These are phyloP conservation scores for Cercospora zeae-maydis DNA, from an alignment of 2,329 filamentous ascomycete genomes.

Conservation along the genomic window DNA sequence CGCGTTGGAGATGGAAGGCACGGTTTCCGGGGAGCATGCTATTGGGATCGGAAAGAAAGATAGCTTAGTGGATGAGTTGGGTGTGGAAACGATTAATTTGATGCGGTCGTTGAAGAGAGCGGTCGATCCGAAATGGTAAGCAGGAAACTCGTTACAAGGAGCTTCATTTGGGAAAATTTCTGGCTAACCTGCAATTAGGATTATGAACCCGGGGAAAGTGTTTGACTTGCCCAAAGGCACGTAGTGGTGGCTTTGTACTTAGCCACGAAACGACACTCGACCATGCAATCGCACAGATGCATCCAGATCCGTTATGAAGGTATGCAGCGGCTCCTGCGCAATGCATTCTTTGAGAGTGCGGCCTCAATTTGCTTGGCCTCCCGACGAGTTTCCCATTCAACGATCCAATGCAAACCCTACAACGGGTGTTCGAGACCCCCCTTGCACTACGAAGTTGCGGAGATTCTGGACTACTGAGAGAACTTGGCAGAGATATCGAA, in stretches of 20 bases:
- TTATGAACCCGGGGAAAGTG: conserved; percentile 26
- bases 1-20: conserved; percentile 92
- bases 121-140: conserved; percentile 20
- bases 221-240: conserved; percentile 15
- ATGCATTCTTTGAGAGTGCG: too few species aligned
- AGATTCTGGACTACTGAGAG: too few species aligned
- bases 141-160: neutral
- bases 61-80: conserved; percentile 22
- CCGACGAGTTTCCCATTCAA: too few species aligned
- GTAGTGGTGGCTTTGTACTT: neutral
- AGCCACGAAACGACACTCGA: too few species aligned
- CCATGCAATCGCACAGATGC: too few species aligned
- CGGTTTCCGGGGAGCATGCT: conserved; percentile 38
- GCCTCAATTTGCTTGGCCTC: too few species aligned
- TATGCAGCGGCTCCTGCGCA: too few species aligned
- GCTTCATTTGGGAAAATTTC: too few species aligned
- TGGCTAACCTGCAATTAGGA: conserved; percentile 7
- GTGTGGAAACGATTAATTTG: conserved; percentile 20
- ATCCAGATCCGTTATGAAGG: too few species aligned
- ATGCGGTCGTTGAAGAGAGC: conserved; percentile 23
- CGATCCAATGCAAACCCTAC: too few species aligned
- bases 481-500: neutral
- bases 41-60: conserved; percentile 27
- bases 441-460: too few species aligned
- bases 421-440: too few species aligned